These are phyloP conservation scores for Mallotus japonicus DNA, from an alignment of 441 rosid species.

Conservation along the genomic window DNA sequence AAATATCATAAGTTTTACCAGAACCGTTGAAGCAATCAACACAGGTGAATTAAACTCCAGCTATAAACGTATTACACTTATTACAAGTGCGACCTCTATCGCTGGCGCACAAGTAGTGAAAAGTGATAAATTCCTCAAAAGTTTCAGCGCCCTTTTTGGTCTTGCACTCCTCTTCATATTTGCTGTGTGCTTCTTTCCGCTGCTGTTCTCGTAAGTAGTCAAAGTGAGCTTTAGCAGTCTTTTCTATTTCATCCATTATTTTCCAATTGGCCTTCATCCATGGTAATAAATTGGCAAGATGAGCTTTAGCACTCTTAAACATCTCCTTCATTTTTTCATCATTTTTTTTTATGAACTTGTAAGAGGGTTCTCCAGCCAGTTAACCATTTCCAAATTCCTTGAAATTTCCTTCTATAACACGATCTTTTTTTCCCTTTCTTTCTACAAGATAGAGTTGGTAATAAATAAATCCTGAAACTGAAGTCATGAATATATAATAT, in stretches of 20 bases:
- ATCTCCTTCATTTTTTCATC: too few species aligned
- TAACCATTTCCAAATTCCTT: too few species aligned
- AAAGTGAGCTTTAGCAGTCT: slow-evolving; percentile 11
- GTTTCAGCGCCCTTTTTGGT: not conserved
- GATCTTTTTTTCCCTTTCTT: too few species aligned
- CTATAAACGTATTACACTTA: not conserved
- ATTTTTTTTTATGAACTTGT: too few species aligned
- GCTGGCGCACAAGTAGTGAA: not conserved
- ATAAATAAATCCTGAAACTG: too few species aligned
- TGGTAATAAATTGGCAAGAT: too few species aligned
- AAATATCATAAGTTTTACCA: slow-evolving; percentile 8
- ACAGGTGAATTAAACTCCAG: slow-evolving; percentile 7
- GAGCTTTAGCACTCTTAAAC: too few species aligned
- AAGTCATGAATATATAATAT: too few species aligned
- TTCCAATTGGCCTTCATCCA: too few species aligned
- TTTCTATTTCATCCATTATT: slow-evolving; percentile 6
- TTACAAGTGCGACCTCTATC: slow-evolving; percentile 1
- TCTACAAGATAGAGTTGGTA: too few species aligned
- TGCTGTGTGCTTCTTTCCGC: not conserved
- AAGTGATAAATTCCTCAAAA: slow-evolving; percentile 11
- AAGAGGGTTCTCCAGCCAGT: too few species aligned
- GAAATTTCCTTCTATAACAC: too few species aligned
- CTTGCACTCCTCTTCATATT: not conserved
- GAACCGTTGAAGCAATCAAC: slow-evolving; percentile 7
- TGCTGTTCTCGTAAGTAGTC: not conserved